Evolutionary conservation across 2,329 filamentous ascomycete species (phyloP).

Genomic region (Lecanicillium sp.): DNA sequence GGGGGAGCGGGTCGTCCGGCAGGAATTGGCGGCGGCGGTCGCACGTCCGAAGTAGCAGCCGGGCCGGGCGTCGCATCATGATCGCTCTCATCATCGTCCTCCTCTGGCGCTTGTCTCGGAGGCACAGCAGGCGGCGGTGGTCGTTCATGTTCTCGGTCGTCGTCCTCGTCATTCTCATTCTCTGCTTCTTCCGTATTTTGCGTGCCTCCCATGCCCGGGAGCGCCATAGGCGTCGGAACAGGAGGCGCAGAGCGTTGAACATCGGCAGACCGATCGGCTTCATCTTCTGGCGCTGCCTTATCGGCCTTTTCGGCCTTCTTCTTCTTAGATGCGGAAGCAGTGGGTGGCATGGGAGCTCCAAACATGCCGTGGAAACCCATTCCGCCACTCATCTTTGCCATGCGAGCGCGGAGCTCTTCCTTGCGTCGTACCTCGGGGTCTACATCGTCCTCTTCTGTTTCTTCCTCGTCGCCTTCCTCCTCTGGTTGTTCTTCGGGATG

Average conservation of each 20-base stretch:
- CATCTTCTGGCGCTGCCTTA: conserved; percentile 22
- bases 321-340: conserved; percentile 51
- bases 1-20: conserved; percentile 46
- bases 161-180: conserved; percentile 12
- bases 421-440: conserved; percentile 80
- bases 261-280: conserved; percentile 33
- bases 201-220: conserved; percentile 65
- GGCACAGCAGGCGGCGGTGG: conserved; percentile 1
- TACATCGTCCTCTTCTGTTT: conserved; percentile 76
- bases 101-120: background rate
- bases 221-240: conserved; percentile 51
- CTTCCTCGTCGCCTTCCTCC: conserved; percentile 52
- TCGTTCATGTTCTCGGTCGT: conserved; percentile 5
- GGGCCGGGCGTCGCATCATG: conserved; percentile 27
- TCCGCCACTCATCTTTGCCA: conserved; percentile 97
- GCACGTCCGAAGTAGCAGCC: conserved; percentile 15
- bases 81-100: conserved; percentile 24
- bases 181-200: conserved; percentile 30
- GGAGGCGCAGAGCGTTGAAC: conserved; percentile 38
- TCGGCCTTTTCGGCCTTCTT: conserved; percentile 17
- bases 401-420: conserved; percentile 83
- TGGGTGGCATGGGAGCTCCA: conserved; percentile 60
- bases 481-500: conserved; percentile 58
- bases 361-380: conserved; percentile 98
- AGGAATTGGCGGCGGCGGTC: conserved; percentile 38